Evolutionary conservation across 805 yeast species (phyloP), one percentile per base, ranked within the genome.

Genomic region (Cephaloascus fragrans): DNA sequence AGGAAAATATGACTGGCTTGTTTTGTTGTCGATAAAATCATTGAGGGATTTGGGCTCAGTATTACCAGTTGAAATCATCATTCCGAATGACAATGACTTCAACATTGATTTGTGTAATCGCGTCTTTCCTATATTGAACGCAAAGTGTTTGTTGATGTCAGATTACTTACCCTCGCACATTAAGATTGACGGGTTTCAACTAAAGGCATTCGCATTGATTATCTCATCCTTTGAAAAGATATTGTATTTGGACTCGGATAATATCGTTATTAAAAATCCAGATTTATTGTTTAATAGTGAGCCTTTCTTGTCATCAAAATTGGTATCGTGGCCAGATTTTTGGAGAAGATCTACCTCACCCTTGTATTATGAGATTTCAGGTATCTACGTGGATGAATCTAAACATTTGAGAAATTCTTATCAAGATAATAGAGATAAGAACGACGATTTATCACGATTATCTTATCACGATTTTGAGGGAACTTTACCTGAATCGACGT

Each of bases 291-390:
- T 64, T 42, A 49, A 41, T n/a, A 61, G 56, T 41, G 56, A 58
- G 29, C 66, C 67, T 4, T 63, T 57, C 41, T 43, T 41, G 16
- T 42, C 44, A 26, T 47, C 48, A 19, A 53, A 53, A 37, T 47
- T 62, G 39, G 53, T 64, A 15, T 28, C 62, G 26, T 64, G 70
- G 70, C 70, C 69, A 3, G 69, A 64, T 47, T 50, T 62, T 36
- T 64, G 70, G 70, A 53, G 65, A 47, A 51, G 66, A 45, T 53
- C 61, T 19, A 62, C 67, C 1, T 58, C 67, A 4, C 70, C 70
- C 1, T 26, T 33, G 14, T 63, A 40, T 46, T 64, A 63, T 40
- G 56, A 60, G 10, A 56, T 64, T 26, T 61, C 67, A 14, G 51
- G 49, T 8, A 53, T 64, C 26, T 36, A 44, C 2, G 44, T 50